phyloP scores from a whole-genome alignment of 768 basidiomycete genomes.

The Mycena capillaripes region DNA sequence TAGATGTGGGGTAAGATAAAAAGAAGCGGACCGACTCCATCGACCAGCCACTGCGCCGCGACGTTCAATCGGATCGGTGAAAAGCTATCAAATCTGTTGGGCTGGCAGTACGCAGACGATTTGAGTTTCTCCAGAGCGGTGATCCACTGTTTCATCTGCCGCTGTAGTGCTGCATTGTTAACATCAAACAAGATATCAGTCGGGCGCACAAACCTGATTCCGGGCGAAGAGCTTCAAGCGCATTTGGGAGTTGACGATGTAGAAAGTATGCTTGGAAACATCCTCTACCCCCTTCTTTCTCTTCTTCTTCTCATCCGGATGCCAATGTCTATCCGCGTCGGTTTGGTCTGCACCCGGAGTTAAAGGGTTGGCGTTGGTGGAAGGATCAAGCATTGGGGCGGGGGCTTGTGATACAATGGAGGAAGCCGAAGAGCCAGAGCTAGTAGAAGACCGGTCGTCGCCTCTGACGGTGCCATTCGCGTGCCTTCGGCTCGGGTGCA shows the following conservation, averaged over 20 bases:
- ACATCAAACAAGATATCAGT: background rate
- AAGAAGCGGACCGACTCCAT: conserved; percentile 75
- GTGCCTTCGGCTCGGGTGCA: conserved; percentile 51
- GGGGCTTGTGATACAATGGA: conserved; percentile 56
- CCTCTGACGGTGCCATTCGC: conserved; percentile 37
- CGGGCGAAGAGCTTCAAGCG: conserved; percentile 88
- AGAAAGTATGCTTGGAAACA: conserved; percentile 95
- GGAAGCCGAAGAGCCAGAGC: conserved; percentile 53
- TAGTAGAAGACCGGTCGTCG: conserved; percentile 43
- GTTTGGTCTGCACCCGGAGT: conserved; percentile 43
- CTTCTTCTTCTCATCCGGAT: conserved; percentile 59
- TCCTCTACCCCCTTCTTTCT: conserved; percentile 66
- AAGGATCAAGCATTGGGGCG: conserved; percentile 83
- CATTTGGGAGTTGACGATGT: conserved; percentile 92
- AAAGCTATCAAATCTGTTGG: conserved; percentile 94
- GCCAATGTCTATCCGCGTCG: conserved; percentile 41
- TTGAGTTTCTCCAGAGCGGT: conserved; percentile 89
- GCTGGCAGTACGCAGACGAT: conserved; percentile 81
- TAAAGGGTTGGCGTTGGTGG: conserved; percentile 78
- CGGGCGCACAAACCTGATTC: conserved; percentile 73
- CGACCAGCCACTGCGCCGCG: conserved; percentile 97
- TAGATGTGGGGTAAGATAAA: conserved; percentile 9
- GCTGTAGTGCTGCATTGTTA: conserved; percentile 56
- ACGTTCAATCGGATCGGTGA: conserved; percentile 94
- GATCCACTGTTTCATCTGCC: conserved; percentile 98